Conservation (phyloP, 164 flowering plant genomes). For the Vitis amurensis region DNA sequence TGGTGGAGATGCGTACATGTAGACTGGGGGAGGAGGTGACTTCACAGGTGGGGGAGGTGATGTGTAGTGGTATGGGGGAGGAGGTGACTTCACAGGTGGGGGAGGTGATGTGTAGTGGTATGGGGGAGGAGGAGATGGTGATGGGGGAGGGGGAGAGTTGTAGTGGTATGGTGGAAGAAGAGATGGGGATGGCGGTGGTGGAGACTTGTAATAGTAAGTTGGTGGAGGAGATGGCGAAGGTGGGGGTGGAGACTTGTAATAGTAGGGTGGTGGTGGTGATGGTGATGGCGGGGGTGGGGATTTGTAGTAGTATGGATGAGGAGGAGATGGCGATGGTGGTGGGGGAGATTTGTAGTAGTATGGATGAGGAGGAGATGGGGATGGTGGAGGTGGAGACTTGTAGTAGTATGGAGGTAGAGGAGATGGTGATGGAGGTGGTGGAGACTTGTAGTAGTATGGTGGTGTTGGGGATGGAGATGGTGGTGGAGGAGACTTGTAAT, state of each 20-base stretch:
- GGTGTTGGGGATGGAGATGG: slow-evolving; percentile 9
- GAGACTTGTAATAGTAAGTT: slow-evolving; percentile 26
- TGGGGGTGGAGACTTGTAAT: slow-evolving; percentile 36
- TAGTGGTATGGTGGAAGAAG: slow-evolving; percentile 19
- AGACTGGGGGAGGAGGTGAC: background rate
- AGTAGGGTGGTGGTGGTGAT: slow-evolving; percentile 17
- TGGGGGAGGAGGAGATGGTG: slow-evolving; percentile 10
- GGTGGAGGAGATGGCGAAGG: slow-evolving; percentile 14
- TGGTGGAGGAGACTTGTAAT: background rate
- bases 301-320: background rate
- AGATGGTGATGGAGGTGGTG: slow-evolving; percentile 9
- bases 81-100: slow-evolving; percentile 19
- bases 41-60: slow-evolving; percentile 14
- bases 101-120: slow-evolving; percentile 20
- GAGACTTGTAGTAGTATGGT: slow-evolving; percentile 19
- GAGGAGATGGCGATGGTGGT: slow-evolving; percentile 19
- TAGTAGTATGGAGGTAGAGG: slow-evolving; percentile 15
- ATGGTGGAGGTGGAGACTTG: slow-evolving; percentile 15
- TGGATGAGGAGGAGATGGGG: too few species aligned
- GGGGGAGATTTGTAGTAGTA: slow-evolving; percentile 26
- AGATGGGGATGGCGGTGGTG: slow-evolving; percentile 37
- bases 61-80: slow-evolving; percentile 15
- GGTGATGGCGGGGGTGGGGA: slow-evolving; percentile 29
- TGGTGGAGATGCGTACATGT: background rate
- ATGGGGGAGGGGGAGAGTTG: slow-evolving; percentile 19